A percentile compares a stretch with the other conserved stretches of the same genome.
Evolutionary conservation across 164 flowering plant genomes (phyloP).

Genomic region (Vitis riparia): DNA sequence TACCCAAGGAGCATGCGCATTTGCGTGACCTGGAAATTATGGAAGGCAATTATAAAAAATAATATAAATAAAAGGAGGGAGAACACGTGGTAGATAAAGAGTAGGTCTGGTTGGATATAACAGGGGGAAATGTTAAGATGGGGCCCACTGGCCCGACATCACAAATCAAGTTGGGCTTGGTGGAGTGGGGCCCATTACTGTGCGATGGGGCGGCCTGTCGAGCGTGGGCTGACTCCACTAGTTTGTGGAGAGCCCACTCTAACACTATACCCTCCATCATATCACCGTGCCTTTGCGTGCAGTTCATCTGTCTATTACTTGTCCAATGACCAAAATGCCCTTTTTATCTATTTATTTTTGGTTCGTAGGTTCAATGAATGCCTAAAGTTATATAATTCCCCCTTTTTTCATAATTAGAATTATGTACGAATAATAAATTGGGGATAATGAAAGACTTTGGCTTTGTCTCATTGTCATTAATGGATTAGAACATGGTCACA

Average conservation of each 20-base stretch:
- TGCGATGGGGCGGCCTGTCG: slow-evolving; percentile 7
- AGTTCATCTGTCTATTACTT: neutral
- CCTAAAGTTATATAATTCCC: no score
- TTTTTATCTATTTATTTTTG: neutral
- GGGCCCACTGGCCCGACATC: neutral
- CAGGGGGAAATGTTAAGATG: neutral
- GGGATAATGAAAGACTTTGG: no score
- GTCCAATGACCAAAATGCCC: neutral
- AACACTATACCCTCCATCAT: slow-evolving; percentile 12
- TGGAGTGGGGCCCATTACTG: slow-evolving; percentile 10
- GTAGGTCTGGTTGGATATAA: no score
- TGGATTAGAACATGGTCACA: no score
- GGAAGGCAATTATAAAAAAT: no score
- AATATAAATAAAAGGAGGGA: neutral
- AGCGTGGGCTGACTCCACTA: slow-evolving; percentile 59
- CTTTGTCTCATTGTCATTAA: no score
- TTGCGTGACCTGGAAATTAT: no score
- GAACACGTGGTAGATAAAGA: neutral
- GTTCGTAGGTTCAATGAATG: neutral
- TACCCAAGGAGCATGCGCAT: no score
- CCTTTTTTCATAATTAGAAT: no score
- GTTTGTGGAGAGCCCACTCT: slow-evolving; percentile 54
- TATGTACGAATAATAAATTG: no score
- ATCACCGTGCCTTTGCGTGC: slow-evolving; percentile 26
- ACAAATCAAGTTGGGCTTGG: no score